phyloP scores from a whole-genome alignment of 1,284 basidiomycete species.

The Fomes fomentarius region DNA sequence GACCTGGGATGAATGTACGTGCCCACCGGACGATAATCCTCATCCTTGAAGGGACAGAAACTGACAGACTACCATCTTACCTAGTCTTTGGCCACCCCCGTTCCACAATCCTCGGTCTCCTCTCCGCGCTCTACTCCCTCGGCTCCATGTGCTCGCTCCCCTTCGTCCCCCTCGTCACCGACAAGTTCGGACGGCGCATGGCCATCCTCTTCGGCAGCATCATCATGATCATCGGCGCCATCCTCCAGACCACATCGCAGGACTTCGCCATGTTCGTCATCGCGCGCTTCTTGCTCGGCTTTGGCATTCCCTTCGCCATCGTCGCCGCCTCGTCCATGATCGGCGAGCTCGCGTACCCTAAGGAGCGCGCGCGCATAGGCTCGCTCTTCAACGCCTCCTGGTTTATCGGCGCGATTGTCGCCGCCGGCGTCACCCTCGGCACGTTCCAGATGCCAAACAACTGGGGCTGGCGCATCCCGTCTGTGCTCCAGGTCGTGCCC shows the following conservation, averaged over 20 bases:
- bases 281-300: conserved; percentile 53
- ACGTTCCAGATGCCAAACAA: conserved; percentile 53
- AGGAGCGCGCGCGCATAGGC: conserved; percentile 52
- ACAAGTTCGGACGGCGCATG: conserved; percentile 61
- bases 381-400: conserved; percentile 58
- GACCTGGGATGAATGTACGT: conserved; percentile 60
- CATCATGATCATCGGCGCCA: conserved; percentile 67
- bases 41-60: background rate
- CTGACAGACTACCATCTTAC: background rate
- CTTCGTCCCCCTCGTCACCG: conserved; percentile 66
- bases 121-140: conserved; percentile 57
- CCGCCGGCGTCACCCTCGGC: conserved; percentile 50
- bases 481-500: conserved; percentile 60
- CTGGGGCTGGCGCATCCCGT: conserved; percentile 65
- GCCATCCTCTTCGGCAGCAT: conserved; percentile 61
- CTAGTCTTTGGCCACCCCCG: conserved; percentile 52
- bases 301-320: conserved; percentile 56
- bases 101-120: conserved; percentile 52
- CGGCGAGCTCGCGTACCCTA: conserved; percentile 56
- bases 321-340: conserved; percentile 53
- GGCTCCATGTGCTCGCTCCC: conserved; percentile 60
- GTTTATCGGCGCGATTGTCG: conserved; percentile 45
- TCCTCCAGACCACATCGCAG: conserved; percentile 70
- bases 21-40: background rate
- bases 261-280: conserved; percentile 55